Conservation (phyloP, 2,329 filamentous ascomycete species). For the Rhytidhysteron rufulum region DNA sequence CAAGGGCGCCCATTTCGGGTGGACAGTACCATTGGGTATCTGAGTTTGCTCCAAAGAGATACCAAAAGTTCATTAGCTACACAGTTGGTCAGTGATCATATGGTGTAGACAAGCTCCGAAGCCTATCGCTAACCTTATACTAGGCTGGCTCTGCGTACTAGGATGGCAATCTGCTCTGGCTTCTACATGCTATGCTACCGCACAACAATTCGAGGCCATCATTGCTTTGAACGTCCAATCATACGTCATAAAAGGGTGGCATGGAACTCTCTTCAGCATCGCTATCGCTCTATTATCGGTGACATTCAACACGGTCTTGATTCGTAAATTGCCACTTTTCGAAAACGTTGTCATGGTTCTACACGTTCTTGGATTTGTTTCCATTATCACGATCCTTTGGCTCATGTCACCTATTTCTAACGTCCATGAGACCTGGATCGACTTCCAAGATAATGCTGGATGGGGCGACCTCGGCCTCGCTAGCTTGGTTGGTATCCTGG, state of each 20-base stretch:
- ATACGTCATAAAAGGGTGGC: slow-evolving; percentile 43
- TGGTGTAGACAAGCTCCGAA: neutral
- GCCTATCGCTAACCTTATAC: neutral
- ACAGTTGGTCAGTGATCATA: slow-evolving; percentile 22
- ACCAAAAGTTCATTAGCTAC: slow-evolving; percentile 40
- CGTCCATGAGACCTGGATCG: slow-evolving; percentile 40
- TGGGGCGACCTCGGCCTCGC: slow-evolving; percentile 44
- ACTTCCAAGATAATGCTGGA: slow-evolving; percentile 43
- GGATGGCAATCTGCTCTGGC: slow-evolving; percentile 38
- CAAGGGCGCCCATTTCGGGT: slow-evolving; percentile 25
- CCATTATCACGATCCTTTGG: slow-evolving; percentile 45
- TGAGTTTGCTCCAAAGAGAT: slow-evolving; percentile 36
- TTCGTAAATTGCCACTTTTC: slow-evolving; percentile 42
- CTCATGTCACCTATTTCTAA: slow-evolving; percentile 38
- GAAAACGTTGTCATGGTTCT: slow-evolving; percentile 46
- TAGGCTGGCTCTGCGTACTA: slow-evolving; percentile 40
- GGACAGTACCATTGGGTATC: slow-evolving; percentile 36
- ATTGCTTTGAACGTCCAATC: slow-evolving; percentile 34
- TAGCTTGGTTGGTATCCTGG: slow-evolving; percentile 37
- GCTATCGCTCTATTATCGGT: slow-evolving; percentile 38
- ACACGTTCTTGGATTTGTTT: slow-evolving; percentile 50
- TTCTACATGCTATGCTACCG: slow-evolving; percentile 21
- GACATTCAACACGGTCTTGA: slow-evolving; percentile 43
- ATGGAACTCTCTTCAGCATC: slow-evolving; percentile 48
- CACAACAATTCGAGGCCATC: slow-evolving; percentile 26